A percentile compares a stretch with the other conserved stretches of the same genome.
Conservation (phyloP, 1,284 basidiomycete species). For the Pyrrhoderma lamaoense region DNA sequence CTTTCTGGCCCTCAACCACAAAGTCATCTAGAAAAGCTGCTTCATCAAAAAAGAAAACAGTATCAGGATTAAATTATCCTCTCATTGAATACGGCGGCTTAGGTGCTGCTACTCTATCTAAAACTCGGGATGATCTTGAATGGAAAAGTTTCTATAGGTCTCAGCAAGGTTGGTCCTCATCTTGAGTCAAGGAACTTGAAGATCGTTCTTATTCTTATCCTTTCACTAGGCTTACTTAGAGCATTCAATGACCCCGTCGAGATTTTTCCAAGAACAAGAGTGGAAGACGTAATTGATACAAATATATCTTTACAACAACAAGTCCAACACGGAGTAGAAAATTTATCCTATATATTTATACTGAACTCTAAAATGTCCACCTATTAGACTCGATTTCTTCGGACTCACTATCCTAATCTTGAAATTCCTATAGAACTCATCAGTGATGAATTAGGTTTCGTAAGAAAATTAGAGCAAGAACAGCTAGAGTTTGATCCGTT, state of each 20-base stretch:
- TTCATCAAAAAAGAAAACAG: conserved; percentile 14
- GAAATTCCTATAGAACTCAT: conserved; percentile 60
- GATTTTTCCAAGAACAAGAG: conserved; percentile 51
- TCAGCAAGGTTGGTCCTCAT: conserved; percentile 21
- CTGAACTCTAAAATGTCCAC: background rate
- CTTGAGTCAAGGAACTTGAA: background rate
- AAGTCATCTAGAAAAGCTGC: conserved; percentile 5
- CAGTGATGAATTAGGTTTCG: conserved; percentile 42
- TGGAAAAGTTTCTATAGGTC: conserved; percentile 44
- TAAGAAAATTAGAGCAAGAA: conserved; percentile 30
- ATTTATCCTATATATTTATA: background rate
- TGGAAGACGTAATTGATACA: conserved; percentile 25
- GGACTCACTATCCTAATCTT: conserved; percentile 62
- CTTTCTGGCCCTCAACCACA: conserved; percentile 20
- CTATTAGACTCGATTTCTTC: conserved; percentile 56
- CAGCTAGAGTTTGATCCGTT: conserved; percentile 47
- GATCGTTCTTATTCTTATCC: background rate
- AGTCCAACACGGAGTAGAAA: conserved; percentile 55
- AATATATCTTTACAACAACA: conserved; percentile 34
- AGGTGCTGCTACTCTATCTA: conserved; percentile 43
- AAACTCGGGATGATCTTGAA: conserved; percentile 30
- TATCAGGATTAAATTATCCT: conserved; percentile 36
- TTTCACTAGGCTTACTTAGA: background rate
- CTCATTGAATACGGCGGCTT: conserved; percentile 48
- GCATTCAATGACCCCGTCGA: conserved; percentile 28